These are phyloP conservation scores for Ramicandelaber brevisporus DNA, from an alignment of 192 early-diverging fungal species.

Conservation along the genomic window DNA sequence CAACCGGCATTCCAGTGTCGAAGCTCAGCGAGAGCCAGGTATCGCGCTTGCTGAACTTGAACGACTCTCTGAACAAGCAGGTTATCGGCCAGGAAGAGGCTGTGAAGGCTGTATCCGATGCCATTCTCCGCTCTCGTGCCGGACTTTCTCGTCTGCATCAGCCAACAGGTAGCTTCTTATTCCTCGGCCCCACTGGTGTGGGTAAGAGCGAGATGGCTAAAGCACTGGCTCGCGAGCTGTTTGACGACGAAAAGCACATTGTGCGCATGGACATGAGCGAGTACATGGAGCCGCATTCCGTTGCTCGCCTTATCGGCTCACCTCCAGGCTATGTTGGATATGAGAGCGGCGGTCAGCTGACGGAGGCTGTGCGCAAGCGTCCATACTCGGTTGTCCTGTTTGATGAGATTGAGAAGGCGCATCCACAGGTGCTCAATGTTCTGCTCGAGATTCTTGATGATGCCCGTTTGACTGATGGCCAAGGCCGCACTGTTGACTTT, in stretches of 20 bases:
- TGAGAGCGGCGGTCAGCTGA: conserved; percentile 89
- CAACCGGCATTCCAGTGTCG: conserved; percentile 93
- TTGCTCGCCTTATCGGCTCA: conserved; percentile 75
- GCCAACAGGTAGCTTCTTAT: conserved; percentile 81
- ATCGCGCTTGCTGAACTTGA: conserved; percentile 58
- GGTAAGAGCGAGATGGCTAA: conserved; percentile 78
- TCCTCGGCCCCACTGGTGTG: conserved; percentile 89
- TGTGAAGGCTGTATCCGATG: conserved; percentile 73
- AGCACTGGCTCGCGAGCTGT: conserved; percentile 61
- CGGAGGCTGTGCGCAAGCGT: conserved; percentile 69
- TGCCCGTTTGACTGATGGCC: conserved; percentile 80
- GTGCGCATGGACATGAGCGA: conserved; percentile 98
- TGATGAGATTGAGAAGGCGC: conserved; percentile 98
- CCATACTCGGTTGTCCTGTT: conserved; percentile 89
- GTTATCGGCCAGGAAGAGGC: conserved; percentile 88
- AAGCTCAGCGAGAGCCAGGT: conserved; percentile 63
- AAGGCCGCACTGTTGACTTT: conserved; percentile 83
- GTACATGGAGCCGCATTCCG: conserved; percentile 80
- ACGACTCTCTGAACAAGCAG: conserved; percentile 44
- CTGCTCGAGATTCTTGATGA: conserved; percentile 77
- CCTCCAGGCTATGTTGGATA: conserved; percentile 94
- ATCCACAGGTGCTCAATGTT: conserved; percentile 53
- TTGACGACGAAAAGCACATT: conserved; percentile 89
- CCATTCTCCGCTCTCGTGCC: conserved; percentile 70
- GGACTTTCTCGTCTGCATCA: conserved; percentile 55